Percentiles rank a stretch among this genome's conserved stretches.
Evolutionary conservation across 2,329 filamentous ascomycete genomes (phyloP).

Genomic region (Elsinoe batatas): DNA sequence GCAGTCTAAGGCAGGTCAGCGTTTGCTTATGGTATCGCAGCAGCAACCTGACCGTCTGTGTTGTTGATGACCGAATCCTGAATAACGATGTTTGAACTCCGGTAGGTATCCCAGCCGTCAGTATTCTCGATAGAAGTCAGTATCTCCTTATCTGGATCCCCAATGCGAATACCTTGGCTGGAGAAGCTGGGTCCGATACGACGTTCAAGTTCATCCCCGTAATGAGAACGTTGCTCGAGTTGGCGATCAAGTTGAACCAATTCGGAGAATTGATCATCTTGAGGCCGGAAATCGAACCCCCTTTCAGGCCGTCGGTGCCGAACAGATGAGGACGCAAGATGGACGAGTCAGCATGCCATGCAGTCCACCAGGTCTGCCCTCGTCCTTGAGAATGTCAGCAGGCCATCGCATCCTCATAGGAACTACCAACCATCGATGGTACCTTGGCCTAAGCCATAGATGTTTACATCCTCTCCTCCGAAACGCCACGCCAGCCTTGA

Average conservation of each 20-base stretch:
- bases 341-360: conserved; percentile 20
- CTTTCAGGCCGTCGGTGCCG: conserved; percentile 43
- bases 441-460: conserved; percentile 50
- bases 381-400: neutral
- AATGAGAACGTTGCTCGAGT: conserved; percentile 47
- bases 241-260: conserved; percentile 57
- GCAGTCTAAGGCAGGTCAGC: conserved; percentile 40
- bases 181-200: neutral
- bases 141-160: too few relatives aligned
- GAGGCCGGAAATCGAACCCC: conserved; percentile 45
- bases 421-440: conserved; percentile 41
- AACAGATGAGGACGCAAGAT: conserved; percentile 48
- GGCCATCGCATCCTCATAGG: neutral
- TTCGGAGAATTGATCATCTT: conserved; percentile 51
- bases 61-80: conserved; percentile 57
- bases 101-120: conserved; percentile 49
- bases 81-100: conserved; percentile 52
- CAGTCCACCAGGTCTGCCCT: neutral
- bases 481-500: conserved; percentile 57
- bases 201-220: conserved; percentile 26
- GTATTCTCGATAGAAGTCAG: conserved; percentile 51
- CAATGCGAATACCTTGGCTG: neutral
- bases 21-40: too few relatives aligned
- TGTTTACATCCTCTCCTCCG: conserved; percentile 55
- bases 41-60: conserved; percentile 44